Percentiles rank a stretch among this genome's conserved stretches.
phyloP scores from a whole-genome alignment of 208 protist species.

The Trypanosoma cruzi region DNA sequence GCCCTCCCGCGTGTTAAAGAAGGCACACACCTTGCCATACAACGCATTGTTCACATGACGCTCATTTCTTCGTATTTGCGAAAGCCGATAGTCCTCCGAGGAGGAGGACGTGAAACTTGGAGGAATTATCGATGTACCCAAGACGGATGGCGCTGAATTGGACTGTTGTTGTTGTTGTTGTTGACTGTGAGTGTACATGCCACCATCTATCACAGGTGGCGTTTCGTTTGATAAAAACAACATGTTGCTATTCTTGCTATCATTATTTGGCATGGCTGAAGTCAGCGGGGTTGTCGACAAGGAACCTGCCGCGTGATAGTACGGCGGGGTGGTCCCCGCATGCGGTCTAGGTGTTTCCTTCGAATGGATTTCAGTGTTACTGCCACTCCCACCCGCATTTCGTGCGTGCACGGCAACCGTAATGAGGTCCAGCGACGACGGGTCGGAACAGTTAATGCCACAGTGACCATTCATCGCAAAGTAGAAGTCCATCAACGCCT shows the following conservation, averaged over 20 bases:
- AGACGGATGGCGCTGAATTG: background rate
- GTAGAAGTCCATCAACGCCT: conserved; percentile 84
- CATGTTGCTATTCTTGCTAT: background rate
- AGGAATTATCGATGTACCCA: conserved; percentile 10
- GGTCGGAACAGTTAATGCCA: conserved; percentile 43
- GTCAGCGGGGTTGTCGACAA: background rate
- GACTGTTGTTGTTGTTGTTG: conserved; percentile 4
- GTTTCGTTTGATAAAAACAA: background rate
- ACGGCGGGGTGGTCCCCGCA: background rate
- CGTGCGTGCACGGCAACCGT: background rate
- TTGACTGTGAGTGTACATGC: background rate
- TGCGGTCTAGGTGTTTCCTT: background rate
- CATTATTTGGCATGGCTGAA: background rate
- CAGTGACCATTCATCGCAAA: conserved; percentile 61
- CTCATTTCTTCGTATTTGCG: conserved; percentile 71
- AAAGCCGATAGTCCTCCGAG: conserved; percentile 69
- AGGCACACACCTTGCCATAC: conserved; percentile 52
- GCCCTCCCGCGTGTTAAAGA: conserved; percentile 65
- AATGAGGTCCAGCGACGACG: conserved; percentile 22
- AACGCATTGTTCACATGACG: conserved; percentile 62
- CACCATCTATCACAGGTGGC: conserved; percentile 1
- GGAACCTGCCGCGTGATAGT: background rate
- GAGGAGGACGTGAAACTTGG: background rate
- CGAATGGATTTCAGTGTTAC: background rate
- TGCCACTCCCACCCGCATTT: background rate